Evolutionary conservation across 768 basidiomycete species (phyloP).

Genomic region (Phlebiopsis gigantea): DNA sequence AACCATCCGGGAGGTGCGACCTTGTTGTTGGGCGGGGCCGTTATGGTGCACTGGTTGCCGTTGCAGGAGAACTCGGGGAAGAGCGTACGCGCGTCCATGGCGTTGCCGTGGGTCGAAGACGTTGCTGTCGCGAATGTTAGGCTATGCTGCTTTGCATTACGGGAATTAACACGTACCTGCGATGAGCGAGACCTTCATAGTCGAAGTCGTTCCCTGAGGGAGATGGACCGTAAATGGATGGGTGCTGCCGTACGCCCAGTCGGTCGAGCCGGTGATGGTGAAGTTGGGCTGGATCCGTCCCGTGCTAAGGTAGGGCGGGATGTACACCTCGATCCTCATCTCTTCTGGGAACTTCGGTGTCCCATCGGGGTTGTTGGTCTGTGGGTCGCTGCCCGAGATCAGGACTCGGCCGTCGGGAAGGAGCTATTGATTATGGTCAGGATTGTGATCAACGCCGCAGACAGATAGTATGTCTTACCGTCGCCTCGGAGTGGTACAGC

Average conservation of each 20-base stretch:
- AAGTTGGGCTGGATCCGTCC: slow-evolving; percentile 60
- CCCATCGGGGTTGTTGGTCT: slow-evolving; percentile 38
- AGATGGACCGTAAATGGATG: slow-evolving; percentile 45
- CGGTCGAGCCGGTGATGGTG: slow-evolving; percentile 46
- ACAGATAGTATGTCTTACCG: slow-evolving; percentile 19
- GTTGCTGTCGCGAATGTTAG: slow-evolving; percentile 37
- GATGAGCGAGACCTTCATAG: slow-evolving; percentile 58
- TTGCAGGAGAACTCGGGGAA: slow-evolving; percentile 69
- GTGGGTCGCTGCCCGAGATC: slow-evolving; percentile 72
- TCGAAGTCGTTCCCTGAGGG: slow-evolving; percentile 33
- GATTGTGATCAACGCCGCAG: too few species aligned
- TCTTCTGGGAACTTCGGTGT: slow-evolving; percentile 59
- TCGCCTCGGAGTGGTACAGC: slow-evolving; percentile 75
- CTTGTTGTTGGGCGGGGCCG: slow-evolving; percentile 64
- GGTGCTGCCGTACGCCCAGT: slow-evolving; percentile 57
- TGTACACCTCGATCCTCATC: slow-evolving; percentile 74
- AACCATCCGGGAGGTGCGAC: slow-evolving; percentile 76
- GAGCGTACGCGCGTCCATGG: slow-evolving; percentile 66
- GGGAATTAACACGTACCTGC: slow-evolving; percentile 40
- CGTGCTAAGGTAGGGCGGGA: slow-evolving; percentile 77
- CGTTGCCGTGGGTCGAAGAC: slow-evolving; percentile 74
- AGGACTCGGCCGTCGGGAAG: slow-evolving; percentile 72
- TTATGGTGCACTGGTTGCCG: slow-evolving; percentile 71
- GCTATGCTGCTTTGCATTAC: slow-evolving; percentile 9
- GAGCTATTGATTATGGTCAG: slow-evolving; percentile 27